phyloP scores from a whole-genome alignment of 805 yeast species.

The Phaffomyces antillensis region DNA sequence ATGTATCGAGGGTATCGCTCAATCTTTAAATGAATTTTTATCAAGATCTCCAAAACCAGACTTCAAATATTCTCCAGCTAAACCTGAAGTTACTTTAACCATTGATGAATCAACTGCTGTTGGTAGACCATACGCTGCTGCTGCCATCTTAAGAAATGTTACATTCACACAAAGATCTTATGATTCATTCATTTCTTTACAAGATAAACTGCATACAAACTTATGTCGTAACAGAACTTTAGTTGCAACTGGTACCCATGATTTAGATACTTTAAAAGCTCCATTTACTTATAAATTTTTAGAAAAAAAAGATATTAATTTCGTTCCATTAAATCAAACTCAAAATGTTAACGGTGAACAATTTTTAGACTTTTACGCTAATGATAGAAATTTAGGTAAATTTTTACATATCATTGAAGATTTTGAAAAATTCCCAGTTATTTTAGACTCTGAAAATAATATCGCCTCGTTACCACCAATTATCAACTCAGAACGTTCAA shows the following conservation, averaged over 20 bases:
- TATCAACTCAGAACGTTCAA: slow-evolving; percentile 87
- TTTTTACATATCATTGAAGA: slow-evolving; percentile 82
- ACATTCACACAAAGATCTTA: slow-evolving; percentile 78
- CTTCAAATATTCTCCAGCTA: slow-evolving; percentile 54
- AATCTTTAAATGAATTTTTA: slow-evolving; percentile 84
- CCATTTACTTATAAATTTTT: slow-evolving; percentile 87
- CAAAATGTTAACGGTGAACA: slow-evolving; percentile 66
- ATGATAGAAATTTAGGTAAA: slow-evolving; percentile 84
- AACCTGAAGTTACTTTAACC: slow-evolving; percentile 56
- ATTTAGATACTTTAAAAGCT: slow-evolving; percentile 68
- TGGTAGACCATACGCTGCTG: slow-evolving; percentile 90
- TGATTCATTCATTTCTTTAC: slow-evolving; percentile 91
- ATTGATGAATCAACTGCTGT: slow-evolving; percentile 67
- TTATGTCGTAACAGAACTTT: slow-evolving; percentile 95
- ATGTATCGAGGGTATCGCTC: slow-evolving; percentile 97
- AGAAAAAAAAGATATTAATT: slow-evolving; percentile 68
- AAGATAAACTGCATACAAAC: slow-evolving; percentile 92
- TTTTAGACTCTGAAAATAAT: slow-evolving; percentile 64
- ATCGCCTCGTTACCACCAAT: slow-evolving; percentile 96
- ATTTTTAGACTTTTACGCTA: slow-evolving; percentile 83
- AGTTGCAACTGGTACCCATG: slow-evolving; percentile 99
- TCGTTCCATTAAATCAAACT: slow-evolving; percentile 68
- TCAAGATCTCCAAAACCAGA: slow-evolving; percentile 62
- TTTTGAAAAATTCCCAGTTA: slow-evolving; percentile 86
- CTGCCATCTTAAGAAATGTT: slow-evolving; percentile 84